phyloP scores from a whole-genome alignment of 2,329 filamentous ascomycete genomes.

The Paecilomyces niveus region DNA sequence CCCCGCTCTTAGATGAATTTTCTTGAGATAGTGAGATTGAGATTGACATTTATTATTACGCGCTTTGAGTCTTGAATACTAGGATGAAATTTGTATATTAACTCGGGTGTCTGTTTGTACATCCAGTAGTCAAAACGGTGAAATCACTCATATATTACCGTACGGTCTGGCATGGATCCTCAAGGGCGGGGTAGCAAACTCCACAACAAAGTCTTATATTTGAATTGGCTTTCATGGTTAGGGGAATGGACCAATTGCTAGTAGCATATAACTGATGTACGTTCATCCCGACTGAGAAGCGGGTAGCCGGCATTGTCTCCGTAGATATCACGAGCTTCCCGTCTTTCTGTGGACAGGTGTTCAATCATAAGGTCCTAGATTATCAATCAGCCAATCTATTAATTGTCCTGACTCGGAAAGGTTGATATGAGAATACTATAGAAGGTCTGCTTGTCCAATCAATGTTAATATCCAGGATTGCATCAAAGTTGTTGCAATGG shows the following conservation, averaged over 20 bases:
- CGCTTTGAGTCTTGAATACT: no score
- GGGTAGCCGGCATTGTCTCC: neutral
- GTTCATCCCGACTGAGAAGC: neutral
- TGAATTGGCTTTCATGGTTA: neutral
- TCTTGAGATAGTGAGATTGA: no score
- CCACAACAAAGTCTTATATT: neutral
- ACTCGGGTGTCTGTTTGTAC: neutral
- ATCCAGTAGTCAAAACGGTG: neutral
- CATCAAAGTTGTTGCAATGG: neutral
- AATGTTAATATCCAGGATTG: neutral
- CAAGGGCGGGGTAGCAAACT: neutral
- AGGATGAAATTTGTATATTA: neutral
- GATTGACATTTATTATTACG: no score
- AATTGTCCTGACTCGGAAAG: neutral
- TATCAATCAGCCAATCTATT: neutral
- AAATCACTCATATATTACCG: neutral
- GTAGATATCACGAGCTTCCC: neutral
- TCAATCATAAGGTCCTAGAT: neutral
- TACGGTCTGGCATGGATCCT: neutral
- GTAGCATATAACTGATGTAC: neutral
- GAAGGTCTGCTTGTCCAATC: neutral
- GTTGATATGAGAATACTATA: neutral
- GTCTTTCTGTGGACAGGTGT: neutral
- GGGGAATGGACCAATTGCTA: neutral
- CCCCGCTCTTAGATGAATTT: neutral